Conservation (phyloP, 371 early-diverging fungal genomes). For the Massospora cicadina region DNA sequence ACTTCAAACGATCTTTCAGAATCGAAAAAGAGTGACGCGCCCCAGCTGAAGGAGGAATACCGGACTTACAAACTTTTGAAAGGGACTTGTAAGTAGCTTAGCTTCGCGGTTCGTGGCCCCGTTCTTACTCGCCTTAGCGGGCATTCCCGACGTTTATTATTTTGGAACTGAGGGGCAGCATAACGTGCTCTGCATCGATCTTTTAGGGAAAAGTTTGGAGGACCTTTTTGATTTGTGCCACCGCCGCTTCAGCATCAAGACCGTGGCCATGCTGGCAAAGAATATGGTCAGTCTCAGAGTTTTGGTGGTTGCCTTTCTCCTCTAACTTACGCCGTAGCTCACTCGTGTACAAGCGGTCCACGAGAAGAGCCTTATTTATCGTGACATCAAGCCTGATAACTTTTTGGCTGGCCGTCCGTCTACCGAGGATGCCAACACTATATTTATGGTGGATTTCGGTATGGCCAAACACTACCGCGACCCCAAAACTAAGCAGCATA, state of each 20-base stretch:
- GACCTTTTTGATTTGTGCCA: slow-evolving; percentile 93
- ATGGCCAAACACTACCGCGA: slow-evolving; percentile 95
- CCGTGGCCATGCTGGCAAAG: slow-evolving; percentile 91
- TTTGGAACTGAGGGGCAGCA: slow-evolving; percentile 94
- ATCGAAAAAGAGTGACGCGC: slow-evolving; percentile 81
- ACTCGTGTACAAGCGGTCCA: slow-evolving; percentile 88
- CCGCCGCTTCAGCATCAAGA: slow-evolving; percentile 79
- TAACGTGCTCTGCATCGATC: slow-evolving; percentile 92
- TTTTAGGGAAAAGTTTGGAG: slow-evolving; percentile 94
- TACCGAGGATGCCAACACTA: slow-evolving; percentile 34
- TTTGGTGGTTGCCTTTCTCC: neutral
- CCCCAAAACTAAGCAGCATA: slow-evolving; percentile 85
- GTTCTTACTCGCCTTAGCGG: slow-evolving; percentile 21
- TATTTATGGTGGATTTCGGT: slow-evolving; percentile 89
- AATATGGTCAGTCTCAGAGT: slow-evolving; percentile 56
- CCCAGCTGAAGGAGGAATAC: slow-evolving; percentile 85
- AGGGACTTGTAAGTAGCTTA: slow-evolving; percentile 36
- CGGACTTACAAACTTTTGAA: slow-evolving; percentile 74
- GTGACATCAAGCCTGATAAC: slow-evolving; percentile 99
- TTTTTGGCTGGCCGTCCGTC: slow-evolving; percentile 78
- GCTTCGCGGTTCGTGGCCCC: neutral
- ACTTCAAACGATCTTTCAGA: slow-evolving; percentile 23
- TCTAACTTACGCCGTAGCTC: slow-evolving; percentile 26
- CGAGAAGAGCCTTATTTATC: slow-evolving; percentile 89
- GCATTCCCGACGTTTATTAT: slow-evolving; percentile 81